Evolutionary conservation across 768 basidiomycete species (phyloP).

Genomic region (Xerocomellus amylosporus): DNA sequence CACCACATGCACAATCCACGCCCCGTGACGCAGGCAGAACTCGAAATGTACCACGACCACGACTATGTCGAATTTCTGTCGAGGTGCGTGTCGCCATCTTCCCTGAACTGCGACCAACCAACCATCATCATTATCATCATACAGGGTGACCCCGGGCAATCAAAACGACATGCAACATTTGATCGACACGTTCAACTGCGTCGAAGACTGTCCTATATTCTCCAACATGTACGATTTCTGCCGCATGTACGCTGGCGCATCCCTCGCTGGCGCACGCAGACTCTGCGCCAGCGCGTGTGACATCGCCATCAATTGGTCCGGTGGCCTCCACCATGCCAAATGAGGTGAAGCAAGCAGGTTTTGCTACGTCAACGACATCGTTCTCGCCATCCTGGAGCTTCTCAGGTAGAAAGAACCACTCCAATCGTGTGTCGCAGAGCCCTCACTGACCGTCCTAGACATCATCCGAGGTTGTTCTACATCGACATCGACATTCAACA

Average conservation of each 20-base stretch:
- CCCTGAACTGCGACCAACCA: background rate
- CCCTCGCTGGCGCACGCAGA: slow-evolving; percentile 87
- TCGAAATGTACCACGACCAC: slow-evolving; percentile 88
- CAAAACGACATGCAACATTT: slow-evolving; percentile 66
- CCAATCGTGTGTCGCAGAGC: background rate
- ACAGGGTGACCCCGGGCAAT: slow-evolving; percentile 81
- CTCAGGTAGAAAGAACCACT: slow-evolving; percentile 53
- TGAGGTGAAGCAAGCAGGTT: slow-evolving; percentile 82
- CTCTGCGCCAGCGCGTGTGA: slow-evolving; percentile 80
- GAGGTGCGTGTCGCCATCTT: slow-evolving; percentile 47
- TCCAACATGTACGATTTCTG: slow-evolving; percentile 94
- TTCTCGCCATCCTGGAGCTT: slow-evolving; percentile 89
- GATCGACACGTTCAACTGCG: slow-evolving; percentile 88
- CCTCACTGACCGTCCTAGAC: slow-evolving; percentile 43
- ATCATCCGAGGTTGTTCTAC: slow-evolving; percentile 92
- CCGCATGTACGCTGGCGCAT: slow-evolving; percentile 89
- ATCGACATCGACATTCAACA: slow-evolving; percentile 99
- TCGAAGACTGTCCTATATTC: slow-evolving; percentile 97
- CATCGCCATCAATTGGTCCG: slow-evolving; percentile 99
- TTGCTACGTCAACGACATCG: slow-evolving; percentile 63
- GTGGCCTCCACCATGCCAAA: slow-evolving; percentile 97
- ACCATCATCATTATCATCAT: background rate
- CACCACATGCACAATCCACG: slow-evolving; percentile 91
- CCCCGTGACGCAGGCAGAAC: slow-evolving; percentile 83
- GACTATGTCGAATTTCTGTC: slow-evolving; percentile 98